Conservation (phyloP, 352 stramenopile species). For the Hyaloperonospora brassicae region DNA sequence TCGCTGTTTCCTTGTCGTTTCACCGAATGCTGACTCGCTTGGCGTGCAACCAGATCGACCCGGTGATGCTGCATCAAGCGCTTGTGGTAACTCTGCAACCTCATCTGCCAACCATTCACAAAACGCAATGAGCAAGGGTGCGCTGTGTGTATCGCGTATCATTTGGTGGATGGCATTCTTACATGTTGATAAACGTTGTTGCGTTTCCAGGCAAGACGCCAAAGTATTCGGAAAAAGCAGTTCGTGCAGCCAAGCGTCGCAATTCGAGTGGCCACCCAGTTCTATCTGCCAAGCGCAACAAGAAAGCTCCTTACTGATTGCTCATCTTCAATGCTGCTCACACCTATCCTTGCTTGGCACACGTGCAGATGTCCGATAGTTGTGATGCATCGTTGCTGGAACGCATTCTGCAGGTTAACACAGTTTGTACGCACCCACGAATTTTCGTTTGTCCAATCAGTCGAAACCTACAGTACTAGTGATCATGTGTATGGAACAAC, state of each 20-base stretch:
- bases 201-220: conserved; percentile 36
- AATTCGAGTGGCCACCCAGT: conserved; percentile 18
- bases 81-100: conserved; percentile 3
- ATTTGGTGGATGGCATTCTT: not conserved
- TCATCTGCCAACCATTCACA: conserved; percentile 17
- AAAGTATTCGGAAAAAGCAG: conserved; percentile 48
- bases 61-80: conserved; percentile 18
- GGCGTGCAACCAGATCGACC: conserved; percentile 23
- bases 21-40: conserved; percentile 6
- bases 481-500: conserved; percentile 13
- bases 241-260: conserved; percentile 39
- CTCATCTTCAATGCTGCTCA: not conserved
- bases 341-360: no score
- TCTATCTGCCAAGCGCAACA: conserved; percentile 48
- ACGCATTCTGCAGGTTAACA: not conserved
- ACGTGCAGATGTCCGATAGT: no score
- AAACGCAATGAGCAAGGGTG: conserved; percentile 33
- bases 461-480: conserved; percentile 19
- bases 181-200: not conserved
- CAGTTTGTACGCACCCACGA: conserved; percentile 2
- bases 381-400: not conserved
- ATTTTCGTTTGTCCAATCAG: conserved; percentile 5
- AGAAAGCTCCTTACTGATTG: conserved; percentile 37
- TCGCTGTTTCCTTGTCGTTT: not conserved
- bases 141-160: conserved; percentile 1